These are phyloP conservation scores for Phytopythium helicoides DNA, from an alignment of 352 stramenopile species.

Conservation along the genomic window DNA sequence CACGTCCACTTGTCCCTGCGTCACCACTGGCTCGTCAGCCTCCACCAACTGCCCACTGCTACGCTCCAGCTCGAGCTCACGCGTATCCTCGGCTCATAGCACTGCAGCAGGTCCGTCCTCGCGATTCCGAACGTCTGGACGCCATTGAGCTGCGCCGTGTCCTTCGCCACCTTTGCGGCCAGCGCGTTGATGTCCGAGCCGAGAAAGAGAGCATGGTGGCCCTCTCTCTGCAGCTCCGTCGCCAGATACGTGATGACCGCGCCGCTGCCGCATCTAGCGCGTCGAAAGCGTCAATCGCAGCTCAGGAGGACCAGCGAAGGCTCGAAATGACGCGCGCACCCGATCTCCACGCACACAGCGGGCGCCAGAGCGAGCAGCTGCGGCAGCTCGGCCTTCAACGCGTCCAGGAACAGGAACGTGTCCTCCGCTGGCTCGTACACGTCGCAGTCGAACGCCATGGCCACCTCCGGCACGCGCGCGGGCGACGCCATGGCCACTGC, in stretches of 20 bases:
- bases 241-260: slow-evolving; percentile 72
- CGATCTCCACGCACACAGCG: slow-evolving; percentile 87
- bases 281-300: no score
- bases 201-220: slow-evolving; percentile 50
- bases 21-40: neutral
- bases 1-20: slow-evolving; percentile 84
- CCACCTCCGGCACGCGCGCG: slow-evolving; percentile 60
- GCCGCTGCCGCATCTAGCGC: slow-evolving; percentile 60
- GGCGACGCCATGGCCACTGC: no score
- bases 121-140: slow-evolving; percentile 70
- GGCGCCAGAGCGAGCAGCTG: slow-evolving; percentile 56
- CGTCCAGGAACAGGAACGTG: slow-evolving; percentile 97
- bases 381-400: slow-evolving; percentile 86
- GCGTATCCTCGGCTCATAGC: slow-evolving; percentile 53
- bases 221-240: slow-evolving; percentile 73
- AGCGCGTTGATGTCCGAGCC: slow-evolving; percentile 94
- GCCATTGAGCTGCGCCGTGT: slow-evolving; percentile 87
- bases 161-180: slow-evolving; percentile 73
- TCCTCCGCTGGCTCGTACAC: slow-evolving; percentile 98
- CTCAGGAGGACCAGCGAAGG: neutral
- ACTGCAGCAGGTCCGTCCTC: slow-evolving; percentile 83
- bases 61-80: slow-evolving; percentile 23
- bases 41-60: no score
- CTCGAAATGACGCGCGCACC: slow-evolving; percentile 27
- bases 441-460: slow-evolving; percentile 78